A percentile compares a stretch with the other conserved stretches of the same genome.
Conservation (phyloP, 139 green algal genomes). For the Mesotaenium endlicherianum region DNA sequence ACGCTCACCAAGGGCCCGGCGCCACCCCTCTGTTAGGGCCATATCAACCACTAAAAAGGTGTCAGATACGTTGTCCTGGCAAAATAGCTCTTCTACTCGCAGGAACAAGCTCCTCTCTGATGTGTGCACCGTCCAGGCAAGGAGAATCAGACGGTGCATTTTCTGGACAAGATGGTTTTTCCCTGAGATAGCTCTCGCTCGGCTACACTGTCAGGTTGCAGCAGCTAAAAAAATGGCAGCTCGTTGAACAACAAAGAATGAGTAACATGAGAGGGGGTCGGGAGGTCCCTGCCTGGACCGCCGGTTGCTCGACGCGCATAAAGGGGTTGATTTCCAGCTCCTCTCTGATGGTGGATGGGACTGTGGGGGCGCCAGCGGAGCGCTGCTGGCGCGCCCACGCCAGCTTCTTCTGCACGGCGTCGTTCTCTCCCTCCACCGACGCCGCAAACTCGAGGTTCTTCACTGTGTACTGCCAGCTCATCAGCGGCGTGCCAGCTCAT, state of each 20-base stretch:
- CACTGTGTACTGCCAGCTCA: constrained; percentile 48
- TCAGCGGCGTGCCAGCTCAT: too few relatives aligned
- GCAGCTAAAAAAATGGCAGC: background rate
- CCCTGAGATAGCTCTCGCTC: too few relatives aligned
- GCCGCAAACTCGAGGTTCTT: constrained; percentile 51
- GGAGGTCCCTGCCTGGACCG: constrained; percentile 23
- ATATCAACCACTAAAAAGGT: background rate
- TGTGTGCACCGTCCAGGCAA: background rate
- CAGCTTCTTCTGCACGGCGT: constrained; percentile 23
- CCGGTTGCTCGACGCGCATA: constrained; percentile 28
- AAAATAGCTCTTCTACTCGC: background rate
- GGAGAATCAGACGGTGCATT: background rate
- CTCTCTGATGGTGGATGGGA: constrained; percentile 49
- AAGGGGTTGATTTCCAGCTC: constrained; percentile 51
- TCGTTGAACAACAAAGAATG: background rate
- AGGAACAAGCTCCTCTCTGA: background rate
- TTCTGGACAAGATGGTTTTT: background rate
- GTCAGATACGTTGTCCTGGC: background rate
- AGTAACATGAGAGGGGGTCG: background rate
- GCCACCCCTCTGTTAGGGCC: too few relatives aligned
- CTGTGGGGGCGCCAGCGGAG: constrained; percentile 18
- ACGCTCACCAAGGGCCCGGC: too few relatives aligned
- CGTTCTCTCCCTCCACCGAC: constrained; percentile 32
- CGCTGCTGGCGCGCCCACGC: constrained; percentile 28
- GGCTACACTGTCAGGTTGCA: background rate